These are phyloP conservation scores for Phlyctochytrium planicorne DNA, from an alignment of 192 early-diverging fungal species.

Conservation along the genomic window DNA sequence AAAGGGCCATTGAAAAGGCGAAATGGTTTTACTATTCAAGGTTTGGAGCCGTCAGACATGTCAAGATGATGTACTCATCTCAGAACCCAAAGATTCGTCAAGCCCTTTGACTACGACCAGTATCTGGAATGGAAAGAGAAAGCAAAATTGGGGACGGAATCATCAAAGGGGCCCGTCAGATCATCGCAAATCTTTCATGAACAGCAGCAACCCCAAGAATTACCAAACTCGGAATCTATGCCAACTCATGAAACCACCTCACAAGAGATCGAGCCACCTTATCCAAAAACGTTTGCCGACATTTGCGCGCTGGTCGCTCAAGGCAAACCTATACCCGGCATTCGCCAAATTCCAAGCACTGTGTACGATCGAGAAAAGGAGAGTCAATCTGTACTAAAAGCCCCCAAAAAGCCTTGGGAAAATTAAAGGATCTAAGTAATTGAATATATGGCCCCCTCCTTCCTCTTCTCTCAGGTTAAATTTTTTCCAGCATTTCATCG, in stretches of 20 bases:
- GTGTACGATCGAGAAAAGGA: constrained; percentile 26
- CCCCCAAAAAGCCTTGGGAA: constrained; percentile 38
- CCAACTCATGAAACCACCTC: background rate
- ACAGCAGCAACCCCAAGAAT: no score
- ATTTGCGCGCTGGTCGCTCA: constrained; percentile 43
- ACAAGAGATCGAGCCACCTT: constrained; percentile 33
- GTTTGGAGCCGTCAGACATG: constrained; percentile 9
- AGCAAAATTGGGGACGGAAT: background rate
- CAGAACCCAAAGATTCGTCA: constrained; percentile 13
- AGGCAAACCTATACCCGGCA: constrained; percentile 42
- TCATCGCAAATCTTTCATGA: no score
- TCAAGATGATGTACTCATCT: background rate
- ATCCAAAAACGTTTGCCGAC: constrained; percentile 42
- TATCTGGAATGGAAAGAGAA: constrained; percentile 6
- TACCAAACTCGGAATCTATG: no score
- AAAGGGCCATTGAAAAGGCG: constrained; percentile 14
- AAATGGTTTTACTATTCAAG: constrained; percentile 44
- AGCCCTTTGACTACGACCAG: constrained; percentile 2
- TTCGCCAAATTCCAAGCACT: constrained; percentile 39
- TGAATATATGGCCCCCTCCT: no score
- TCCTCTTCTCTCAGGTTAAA: no score
- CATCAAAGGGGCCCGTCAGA: no score
- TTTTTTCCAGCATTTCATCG: no score
- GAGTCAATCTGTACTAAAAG: constrained; percentile 13
- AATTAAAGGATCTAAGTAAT: no score